Base-by-base conservation (phyloP, 768 basidiomycete genomes). In the Suillus variegatus region DNA sequence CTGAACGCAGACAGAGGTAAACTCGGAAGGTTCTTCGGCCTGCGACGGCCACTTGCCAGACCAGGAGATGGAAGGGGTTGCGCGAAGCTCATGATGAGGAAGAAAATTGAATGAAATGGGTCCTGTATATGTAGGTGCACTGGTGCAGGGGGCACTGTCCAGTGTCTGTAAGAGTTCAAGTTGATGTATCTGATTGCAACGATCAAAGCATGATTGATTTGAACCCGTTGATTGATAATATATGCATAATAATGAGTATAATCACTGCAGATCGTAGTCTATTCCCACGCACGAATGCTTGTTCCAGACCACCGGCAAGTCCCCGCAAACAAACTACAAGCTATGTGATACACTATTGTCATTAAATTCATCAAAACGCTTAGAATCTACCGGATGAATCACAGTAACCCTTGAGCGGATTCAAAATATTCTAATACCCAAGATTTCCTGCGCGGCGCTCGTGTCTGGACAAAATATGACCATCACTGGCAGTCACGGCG, bases 1-100 rank as follows among this genome's bases (percentile, higher is more conserved):
- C 82, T 85, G 75, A 94, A 94, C 0, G 87, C 93, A 13, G 92
- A 92, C 32, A 88, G 74, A 0, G 92, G 92, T 14, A 95, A 86
- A 55, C 82, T 84, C 9, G 93, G 93, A 6, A 88, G 85, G 25
- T 85, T 79, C 73, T 87, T 91, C 36, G 82, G 82, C 32, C 83
- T 86, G 73, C 85, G 92, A 71, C 89, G 87, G 68, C 88, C 85
- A 14, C 77, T 70, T 18, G 77, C 77, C 63, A 83, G 77, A 51
- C 81, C 79, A 36, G 83, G 84, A 14, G 84, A 82, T 20, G 75
- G 71, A 46, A 78, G 77, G 18, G 74, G 70, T 32, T 72, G 63
- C 25, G 49, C 28, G 13, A 35, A 41, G 28, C 41, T 61, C 41
- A 61, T 62, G 61, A 57, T 62, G 25, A 51, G 32, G 38, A 49